Conservation (phyloP, 208 protist species). For the Leishmania guyanensis region DNA sequence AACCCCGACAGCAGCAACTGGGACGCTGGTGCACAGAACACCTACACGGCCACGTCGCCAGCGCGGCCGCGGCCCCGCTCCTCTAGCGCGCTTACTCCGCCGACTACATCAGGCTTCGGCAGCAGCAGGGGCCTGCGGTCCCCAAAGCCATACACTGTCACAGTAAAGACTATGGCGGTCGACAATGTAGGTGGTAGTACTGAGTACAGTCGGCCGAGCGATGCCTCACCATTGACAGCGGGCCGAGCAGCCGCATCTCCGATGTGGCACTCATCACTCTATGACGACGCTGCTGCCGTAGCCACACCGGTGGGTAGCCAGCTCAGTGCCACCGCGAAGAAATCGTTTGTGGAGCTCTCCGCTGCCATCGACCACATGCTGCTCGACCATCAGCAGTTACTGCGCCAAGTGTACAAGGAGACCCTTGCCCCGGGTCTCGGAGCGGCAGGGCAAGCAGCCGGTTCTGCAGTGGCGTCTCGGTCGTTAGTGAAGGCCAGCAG, state of each 20-base stretch:
- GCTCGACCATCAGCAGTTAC: conserved; percentile 61
- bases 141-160: conserved; percentile 15
- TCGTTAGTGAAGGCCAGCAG: neutral
- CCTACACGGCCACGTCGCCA: neutral
- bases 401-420: conserved; percentile 58
- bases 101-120: conserved; percentile 1
- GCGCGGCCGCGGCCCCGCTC: neutral
- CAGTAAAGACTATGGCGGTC: neutral
- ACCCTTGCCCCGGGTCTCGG: neutral
- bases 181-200: neutral
- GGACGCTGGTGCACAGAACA: conserved; percentile 12
- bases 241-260: neutral
- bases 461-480: neutral
- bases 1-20: neutral
- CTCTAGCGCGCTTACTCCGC: conserved; percentile 6
- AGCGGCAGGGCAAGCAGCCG: neutral
- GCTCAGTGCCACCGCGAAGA: conserved; percentile 2
- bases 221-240: neutral
- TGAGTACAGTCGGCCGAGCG: too few species aligned
- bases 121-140: conserved; percentile 10
- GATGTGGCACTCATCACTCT: neutral
- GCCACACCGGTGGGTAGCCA: neutral
- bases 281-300: neutral
- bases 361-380: conserved; percentile 74
- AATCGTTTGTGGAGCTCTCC: conserved; percentile 45